Evolutionary conservation across 345 rosid genomes (phyloP), one percentile per base, ranked within the genome.

Genomic region (Lepidium aucheri): DNA sequence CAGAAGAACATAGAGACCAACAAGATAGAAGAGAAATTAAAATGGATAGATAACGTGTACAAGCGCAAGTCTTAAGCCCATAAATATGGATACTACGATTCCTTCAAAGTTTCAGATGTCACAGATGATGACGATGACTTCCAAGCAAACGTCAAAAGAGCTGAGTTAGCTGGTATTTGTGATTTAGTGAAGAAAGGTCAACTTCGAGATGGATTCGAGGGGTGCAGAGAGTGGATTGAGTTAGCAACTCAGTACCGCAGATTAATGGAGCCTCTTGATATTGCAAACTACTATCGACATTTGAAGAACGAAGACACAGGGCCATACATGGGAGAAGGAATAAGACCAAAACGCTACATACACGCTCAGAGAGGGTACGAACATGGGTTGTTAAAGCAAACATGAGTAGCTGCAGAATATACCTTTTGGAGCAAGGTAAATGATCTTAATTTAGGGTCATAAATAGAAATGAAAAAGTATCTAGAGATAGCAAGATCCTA

Each of bases 291-390:
- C 79, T 80, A 91, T 49, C 47, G 95, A n/a, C 96, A 85, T 68
- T 30, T 76, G 8, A 89, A 85, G 81, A 84, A 91, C 35, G 95
- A 85, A 78, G 92, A 85, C 77, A 85, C 98, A 0, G 98, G 96
- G 33, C 79, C 95, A 3, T 89, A 91, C 33, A 73, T 84, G 84
- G 14, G 0, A 0, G 79, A 45, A 36, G 92, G 87, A 67, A 80
- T n/a, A n/a, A n/a, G 98, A 69, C 98, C 96, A 20, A 89, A 34
- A 12, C 77, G 95, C 33, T 89, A 84, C 68, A 80, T 32, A 62
- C 79, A 67, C 66, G 77, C 84, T 5, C 95, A 89, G 33, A 85
- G 79, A 72, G 83, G 87, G 85, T 79, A 63, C 4, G 92, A 91
- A 64, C 85, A 86, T 52, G 58, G 65, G 0, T n/a, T 12, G 8